Base-by-base conservation (phyloP, 495 filamentous ascomycete genomes). In the Xylaria curta region DNA sequence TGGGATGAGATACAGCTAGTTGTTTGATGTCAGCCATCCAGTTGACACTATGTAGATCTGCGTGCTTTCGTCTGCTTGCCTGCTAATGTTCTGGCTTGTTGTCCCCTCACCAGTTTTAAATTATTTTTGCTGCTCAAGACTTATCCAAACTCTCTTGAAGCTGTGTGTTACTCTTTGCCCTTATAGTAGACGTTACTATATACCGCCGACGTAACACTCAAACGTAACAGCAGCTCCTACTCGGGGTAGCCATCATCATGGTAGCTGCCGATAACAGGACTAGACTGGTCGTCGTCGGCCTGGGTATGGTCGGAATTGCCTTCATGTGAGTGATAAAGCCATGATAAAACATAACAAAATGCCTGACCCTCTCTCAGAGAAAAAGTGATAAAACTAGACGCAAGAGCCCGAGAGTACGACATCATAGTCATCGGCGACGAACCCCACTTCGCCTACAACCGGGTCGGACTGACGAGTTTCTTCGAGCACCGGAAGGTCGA, bases 281-380 rank as follows among this genome's bases (percentile, higher is more conserved):
- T 74, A 91, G 86, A 76, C 84, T 97, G 44, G 94, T 98, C 0
- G 88, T 98, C 42, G 93, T 97, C 33, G 95, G 95, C 10, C 81
- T 98, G 81, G 95, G 95, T 12, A 98, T 98, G 95, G 95, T 98
- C 51, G 95, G 94, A 28, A 93, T 98, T 68, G 90, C 93, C 58
- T 95, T 97, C 80, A 97, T 97, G 93, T 96, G 82, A 82, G 91
- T 63, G 33, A 17, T 10, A 42, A 15, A 4, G 21, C 36, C 2
- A 58, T 28, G 15, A 36, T 5, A 9, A 33, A 21, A 3, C 54
- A 24, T 12, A 2, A 47, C 69, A 31, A 24, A 36, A 36, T n/a
- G 19, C 44, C 44, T 62, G 19, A 68, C 51, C 1, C 21, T 44
- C 19, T 28, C n/a, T 60, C 44, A 94, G 93, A 72, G 95, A 98